Percentiles rank a stretch among this genome's conserved stretches.
Conservation (phyloP, 148 eudicot genomes). For the Salicornia ramosissima region DNA sequence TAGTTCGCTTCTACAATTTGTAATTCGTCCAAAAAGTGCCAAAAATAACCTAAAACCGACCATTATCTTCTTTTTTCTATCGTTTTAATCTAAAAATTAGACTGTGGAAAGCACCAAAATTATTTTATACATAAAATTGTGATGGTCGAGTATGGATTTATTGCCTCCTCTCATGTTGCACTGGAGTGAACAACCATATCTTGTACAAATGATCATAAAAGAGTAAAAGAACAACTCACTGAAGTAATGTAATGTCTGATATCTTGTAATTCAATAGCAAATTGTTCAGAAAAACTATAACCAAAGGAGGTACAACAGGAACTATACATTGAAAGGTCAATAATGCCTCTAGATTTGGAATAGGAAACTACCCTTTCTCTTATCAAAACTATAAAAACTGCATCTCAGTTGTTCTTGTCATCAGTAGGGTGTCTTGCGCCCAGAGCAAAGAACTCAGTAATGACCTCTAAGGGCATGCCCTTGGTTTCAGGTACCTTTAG, state of each 20-base stretch:
- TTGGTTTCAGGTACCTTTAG: conserved; percentile 61
- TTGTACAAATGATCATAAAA: not conserved
- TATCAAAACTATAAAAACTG: not conserved
- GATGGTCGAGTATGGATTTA: not conserved
- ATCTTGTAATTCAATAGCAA: not conserved
- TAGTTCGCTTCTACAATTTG: no score
- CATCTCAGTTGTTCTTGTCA: conserved; percentile 21
- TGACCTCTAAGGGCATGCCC: conserved; percentile 64
- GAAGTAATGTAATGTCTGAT: not conserved
- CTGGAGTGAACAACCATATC: not conserved
- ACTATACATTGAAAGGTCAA: conserved; percentile 15
- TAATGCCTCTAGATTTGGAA: not conserved
- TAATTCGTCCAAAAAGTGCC: no score
- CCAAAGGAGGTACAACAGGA: not conserved
- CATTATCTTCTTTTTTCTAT: no score
- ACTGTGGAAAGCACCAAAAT: no score
- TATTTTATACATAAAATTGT: no score
- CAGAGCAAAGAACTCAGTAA: conserved; percentile 54
- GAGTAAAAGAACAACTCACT: not conserved
- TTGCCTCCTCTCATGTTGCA: not conserved
- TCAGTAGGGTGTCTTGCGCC: conserved; percentile 38
- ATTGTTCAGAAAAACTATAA: conserved; percentile 1
- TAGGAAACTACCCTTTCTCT: conserved; percentile 4
- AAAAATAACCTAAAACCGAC: no score
- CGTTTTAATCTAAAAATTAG: no score